Evolutionary conservation across 495 filamentous ascomycete genomes (phyloP).

Genomic region (Neurospora sp.): DNA sequence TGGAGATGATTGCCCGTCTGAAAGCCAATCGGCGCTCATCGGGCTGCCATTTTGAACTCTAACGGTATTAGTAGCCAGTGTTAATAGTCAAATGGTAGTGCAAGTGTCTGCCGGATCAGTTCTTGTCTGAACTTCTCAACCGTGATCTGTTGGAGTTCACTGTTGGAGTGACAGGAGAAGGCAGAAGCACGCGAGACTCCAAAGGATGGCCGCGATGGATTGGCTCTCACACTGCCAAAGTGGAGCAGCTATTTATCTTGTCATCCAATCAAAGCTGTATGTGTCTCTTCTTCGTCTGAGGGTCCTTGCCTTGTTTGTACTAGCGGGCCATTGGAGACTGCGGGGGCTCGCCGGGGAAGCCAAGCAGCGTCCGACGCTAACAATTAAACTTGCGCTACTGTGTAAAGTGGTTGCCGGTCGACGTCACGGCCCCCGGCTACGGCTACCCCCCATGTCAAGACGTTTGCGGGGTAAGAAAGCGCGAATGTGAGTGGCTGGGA

Average conservation of each 20-base stretch:
- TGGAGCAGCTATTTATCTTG: not conserved
- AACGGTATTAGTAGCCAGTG: not conserved
- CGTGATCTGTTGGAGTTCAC: not conserved
- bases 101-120: not conserved
- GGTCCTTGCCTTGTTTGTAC: not conserved
- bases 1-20: not conserved
- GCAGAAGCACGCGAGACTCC: not conserved
- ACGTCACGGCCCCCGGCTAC: constrained; percentile 18
- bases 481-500: not conserved
- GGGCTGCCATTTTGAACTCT: not conserved
- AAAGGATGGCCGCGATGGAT: not conserved
- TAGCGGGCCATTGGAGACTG: not conserved
- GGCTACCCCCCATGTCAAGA: constrained; percentile 6
- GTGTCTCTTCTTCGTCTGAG: not conserved
- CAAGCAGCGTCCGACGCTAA: constrained; percentile 3
- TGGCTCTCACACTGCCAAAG: not conserved
- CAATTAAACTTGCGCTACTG: constrained; percentile 7
- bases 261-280: not conserved
- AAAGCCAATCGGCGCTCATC: not conserved
- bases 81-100: too few species aligned
- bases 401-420: constrained; percentile 7
- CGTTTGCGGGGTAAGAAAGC: constrained; percentile 17
- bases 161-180: not conserved
- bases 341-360: not conserved
- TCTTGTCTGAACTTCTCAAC: not conserved